Base-by-base conservation (phyloP, 2,329 filamentous ascomycete genomes). In the Herpotrichia juniperi region DNA sequence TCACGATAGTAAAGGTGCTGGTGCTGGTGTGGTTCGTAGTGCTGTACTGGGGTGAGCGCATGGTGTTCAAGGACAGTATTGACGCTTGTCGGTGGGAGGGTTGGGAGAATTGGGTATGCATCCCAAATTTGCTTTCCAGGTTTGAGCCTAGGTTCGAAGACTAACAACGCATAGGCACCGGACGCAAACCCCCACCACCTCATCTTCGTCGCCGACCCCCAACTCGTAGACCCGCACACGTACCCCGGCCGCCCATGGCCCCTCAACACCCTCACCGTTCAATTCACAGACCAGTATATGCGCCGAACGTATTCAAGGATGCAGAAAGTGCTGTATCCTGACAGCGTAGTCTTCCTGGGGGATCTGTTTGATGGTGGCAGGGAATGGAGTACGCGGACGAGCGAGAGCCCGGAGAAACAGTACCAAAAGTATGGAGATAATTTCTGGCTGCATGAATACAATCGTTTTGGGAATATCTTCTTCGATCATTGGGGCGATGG, bases 291-390 rank as follows among this genome's bases (percentile, higher is more conserved):
- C 74, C 89, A 91, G 68, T 99, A 97, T 74, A 83, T 99, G 58
- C 86, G 87, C 34, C 86, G 93, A 35, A 87, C 89, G 8, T 97
- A 96, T 71, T 83, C 80, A n/a, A 83, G 87, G 47, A 82, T 97
- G 51, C 91, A 96, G 66, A 78, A 82, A 16, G 78, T 84, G 16
- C 79, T 97, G 12, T 83, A 84, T n/a, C 94, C 94, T 0, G 91
- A 97, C 69, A 93, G 90, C 14, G 80, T 96, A 1, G 85, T 97
- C 68, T 97, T 99, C 68, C 79, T 99, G 0, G 94, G 94, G 7
- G 94, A 99, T 69, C 78, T 99, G 1, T 97, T 99, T 66, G 94
- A 99, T 68, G 94, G 94, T 3, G 94, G 94, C 8, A 84, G 94
- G 61, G 94, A 99, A 78, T 99, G 94, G 94, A 89, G 87, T 61